Percentiles rank a stretch among this genome's conserved stretches.
Evolutionary conservation across 495 filamentous ascomycete species (phyloP).

Genomic region (Penicillium subrubescens): DNA sequence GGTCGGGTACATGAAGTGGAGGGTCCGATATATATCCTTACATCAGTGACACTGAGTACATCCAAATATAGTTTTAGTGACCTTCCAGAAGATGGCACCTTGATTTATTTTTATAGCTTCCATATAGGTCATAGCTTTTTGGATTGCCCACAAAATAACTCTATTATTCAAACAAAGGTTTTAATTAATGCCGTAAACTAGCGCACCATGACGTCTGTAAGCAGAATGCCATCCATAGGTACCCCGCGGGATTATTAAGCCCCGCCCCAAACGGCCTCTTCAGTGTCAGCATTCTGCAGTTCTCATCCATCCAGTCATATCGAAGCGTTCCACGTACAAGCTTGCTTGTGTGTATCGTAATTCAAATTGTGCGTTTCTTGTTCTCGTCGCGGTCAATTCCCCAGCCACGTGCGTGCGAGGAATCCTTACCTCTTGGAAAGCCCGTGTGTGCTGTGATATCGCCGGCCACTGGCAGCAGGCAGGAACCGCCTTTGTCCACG

Average conservation of each 20-base stretch:
- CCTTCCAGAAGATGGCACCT: too few species aligned
- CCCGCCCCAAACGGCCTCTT: conserved; percentile 11
- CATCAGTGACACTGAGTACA: too few species aligned
- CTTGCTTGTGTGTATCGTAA: not conserved
- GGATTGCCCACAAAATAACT: not conserved
- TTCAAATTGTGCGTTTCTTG: not conserved
- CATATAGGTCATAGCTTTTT: not conserved
- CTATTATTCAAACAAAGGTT: not conserved
- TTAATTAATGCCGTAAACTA: not conserved
- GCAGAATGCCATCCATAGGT: not conserved
- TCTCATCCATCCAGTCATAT: not conserved
- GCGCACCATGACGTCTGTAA: conserved; percentile 12
- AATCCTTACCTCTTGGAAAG: not conserved
- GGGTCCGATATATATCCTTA: too few species aligned
- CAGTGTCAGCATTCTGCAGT: not conserved
- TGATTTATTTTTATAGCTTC: not conserved
- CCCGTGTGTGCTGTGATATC: not conserved
- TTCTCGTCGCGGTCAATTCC: not conserved
- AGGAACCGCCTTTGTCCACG: not conserved
- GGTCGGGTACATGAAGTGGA: too few species aligned
- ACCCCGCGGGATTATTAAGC: conserved; percentile 24
- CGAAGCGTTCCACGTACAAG: not conserved
- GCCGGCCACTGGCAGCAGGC: not conserved
- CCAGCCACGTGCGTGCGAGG: too few species aligned
- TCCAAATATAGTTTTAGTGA: too few species aligned